Evolutionary conservation across 805 yeast genomes (phyloP), one percentile per base, ranked within the genome.

Genomic region (Cephaloascus fragrans): DNA sequence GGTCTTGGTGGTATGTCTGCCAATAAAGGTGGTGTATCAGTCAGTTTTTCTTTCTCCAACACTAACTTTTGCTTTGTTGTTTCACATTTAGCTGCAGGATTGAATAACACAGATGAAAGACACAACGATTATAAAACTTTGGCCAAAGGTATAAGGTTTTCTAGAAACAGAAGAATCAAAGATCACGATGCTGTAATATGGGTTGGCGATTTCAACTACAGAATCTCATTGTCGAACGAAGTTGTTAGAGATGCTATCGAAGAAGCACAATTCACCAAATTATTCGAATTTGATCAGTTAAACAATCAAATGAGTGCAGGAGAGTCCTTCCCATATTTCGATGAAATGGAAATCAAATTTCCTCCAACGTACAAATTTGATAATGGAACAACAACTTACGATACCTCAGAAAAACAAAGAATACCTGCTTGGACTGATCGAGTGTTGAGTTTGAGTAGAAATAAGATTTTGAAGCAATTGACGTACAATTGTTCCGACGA

Each of bases 371-470:
- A 93, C 61, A 93, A 93, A 55, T 93, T 82, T 56, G 95, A 93
- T 54, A 83, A 85, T 37, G 94, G 95, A 3, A 82, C 95, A 0
- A 75, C 73, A 36, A 60, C 53, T 2, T 93, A 89, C 55, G 99
- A 93, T 56, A 74, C 95, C 0, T 80, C 94, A 32, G 97, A 90
- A 51, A 93, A 93, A 58, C 80, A 79, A 57, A 74, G 99, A 44
- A 79, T 85, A 10, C 99, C 98, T 1, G 94, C 98, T 0, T 93
- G 98, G 98, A 89, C 97, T 3, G 99, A 93, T 61, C 64, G 98
- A 41, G 79, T 90, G 26, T 58, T 89, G 36, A 80, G 77, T 50
- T 49, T 65, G 40, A 60, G 71, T 3, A 64, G 83, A 19, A 79
- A 83, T 14, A 69, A 72, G 28, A 65, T 71, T 9, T 55, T 89